Percentiles rank a stretch among this genome's conserved stretches.
These are phyloP conservation scores for Penicillium canariense DNA, from an alignment of 495 filamentous ascomycete species.

Conservation along the genomic window DNA sequence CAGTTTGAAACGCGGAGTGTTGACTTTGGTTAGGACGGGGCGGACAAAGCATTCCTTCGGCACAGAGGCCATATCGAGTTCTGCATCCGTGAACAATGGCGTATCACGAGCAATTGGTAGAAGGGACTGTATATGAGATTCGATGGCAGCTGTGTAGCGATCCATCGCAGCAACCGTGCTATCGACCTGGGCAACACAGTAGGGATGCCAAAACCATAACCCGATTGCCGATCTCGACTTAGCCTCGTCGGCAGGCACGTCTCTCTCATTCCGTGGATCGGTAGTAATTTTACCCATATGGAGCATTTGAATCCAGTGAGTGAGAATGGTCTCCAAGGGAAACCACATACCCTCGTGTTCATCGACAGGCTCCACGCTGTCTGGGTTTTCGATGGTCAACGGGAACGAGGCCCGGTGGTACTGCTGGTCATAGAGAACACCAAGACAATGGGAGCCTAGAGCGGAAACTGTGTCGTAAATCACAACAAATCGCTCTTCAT, in stretches of 20 bases:
- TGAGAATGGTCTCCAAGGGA: conserved; percentile 38
- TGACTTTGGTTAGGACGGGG: conserved; percentile 26
- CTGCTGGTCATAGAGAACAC: conserved; percentile 23
- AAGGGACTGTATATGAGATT: conserved; percentile 19
- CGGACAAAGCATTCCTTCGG: conserved; percentile 32
- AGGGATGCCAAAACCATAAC: conserved; percentile 18
- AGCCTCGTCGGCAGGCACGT: too few species aligned
- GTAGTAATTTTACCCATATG: conserved; percentile 25
- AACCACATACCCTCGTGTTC: conserved; percentile 33
- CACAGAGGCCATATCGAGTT: conserved; percentile 30
- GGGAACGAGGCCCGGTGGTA: conserved; percentile 14
- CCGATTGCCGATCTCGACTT: conserved; percentile 5
- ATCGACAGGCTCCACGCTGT: conserved; percentile 14
- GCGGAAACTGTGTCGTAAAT: conserved; percentile 13
- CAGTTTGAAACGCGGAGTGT: conserved; percentile 30
- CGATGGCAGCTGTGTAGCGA: conserved; percentile 11
- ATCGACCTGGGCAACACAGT: conserved; percentile 17
- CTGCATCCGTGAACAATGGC: conserved; percentile 23
- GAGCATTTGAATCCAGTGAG: conserved; percentile 35
- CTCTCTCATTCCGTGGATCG: too few species aligned
- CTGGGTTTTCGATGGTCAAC: conserved; percentile 8
- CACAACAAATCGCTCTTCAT: conserved; percentile 19
- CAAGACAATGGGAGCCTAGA: conserved; percentile 13
- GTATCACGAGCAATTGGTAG: not conserved
- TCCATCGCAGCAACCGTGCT: conserved; percentile 19